Conservation (phyloP, 345 rosid genomes). For the Aquilaria sinensis region DNA sequence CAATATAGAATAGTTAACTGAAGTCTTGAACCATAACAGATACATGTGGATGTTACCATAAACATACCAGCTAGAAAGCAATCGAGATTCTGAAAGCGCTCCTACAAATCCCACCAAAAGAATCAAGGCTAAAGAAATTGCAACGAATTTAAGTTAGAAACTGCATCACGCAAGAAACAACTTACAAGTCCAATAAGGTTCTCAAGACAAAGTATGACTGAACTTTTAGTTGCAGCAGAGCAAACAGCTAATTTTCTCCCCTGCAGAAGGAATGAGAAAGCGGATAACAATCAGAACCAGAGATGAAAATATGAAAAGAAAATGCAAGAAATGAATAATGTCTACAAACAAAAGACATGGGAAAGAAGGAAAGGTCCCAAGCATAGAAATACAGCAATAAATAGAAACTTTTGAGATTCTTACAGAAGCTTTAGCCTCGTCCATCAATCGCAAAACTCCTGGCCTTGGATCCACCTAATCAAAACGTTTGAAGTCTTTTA, state of each 20-base stretch:
- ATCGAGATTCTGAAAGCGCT: constrained; percentile 79
- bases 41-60: too few species aligned
- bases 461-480: constrained; percentile 84
- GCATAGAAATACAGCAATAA: neutral
- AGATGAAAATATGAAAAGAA: neutral
- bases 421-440: constrained; percentile 89
- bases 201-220: constrained; percentile 86
- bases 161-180: constrained; percentile 2
- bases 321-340: too few species aligned
- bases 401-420: constrained; percentile 16
- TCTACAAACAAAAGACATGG: too few species aligned
- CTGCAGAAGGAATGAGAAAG: constrained; percentile 24
- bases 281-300: neutral
- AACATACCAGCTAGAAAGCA: constrained; percentile 87
- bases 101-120: constrained; percentile 31
- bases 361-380: neutral
- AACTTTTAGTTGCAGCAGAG: constrained; percentile 98
- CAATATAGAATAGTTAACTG: too few species aligned
- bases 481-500: constrained; percentile 10
- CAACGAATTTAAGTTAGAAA: neutral
- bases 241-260: constrained; percentile 81
- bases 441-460: constrained; percentile 90
- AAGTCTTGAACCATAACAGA: too few species aligned
- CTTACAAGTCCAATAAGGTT: constrained; percentile 74
- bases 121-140: constrained; percentile 7